phyloP scores from a whole-genome alignment of 805 yeast species.

The Yamadazyma tumulicola region DNA sequence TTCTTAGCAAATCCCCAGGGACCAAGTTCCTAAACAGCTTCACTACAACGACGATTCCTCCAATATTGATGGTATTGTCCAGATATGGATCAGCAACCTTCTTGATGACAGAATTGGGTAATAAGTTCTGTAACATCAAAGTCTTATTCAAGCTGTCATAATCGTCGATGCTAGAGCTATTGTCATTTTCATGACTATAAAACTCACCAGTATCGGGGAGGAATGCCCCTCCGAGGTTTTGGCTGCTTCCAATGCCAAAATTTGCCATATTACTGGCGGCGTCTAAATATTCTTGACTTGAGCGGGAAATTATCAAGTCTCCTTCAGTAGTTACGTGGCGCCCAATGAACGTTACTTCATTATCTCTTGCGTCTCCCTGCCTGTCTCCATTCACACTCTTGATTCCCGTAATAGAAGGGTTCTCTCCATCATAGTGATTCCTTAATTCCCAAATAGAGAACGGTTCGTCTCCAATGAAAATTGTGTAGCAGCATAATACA shows the following conservation, averaged over 20 bases:
- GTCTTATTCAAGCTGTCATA: constrained; percentile 26
- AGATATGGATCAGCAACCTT: constrained; percentile 29
- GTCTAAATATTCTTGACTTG: neutral
- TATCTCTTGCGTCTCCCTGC: too few relatives aligned
- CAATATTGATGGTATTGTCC: constrained; percentile 20
- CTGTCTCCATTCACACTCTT: neutral
- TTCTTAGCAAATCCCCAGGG: constrained; percentile 29
- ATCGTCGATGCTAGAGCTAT: neutral
- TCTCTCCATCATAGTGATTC: too few relatives aligned
- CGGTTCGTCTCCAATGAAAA: too few relatives aligned
- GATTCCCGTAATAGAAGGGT: neutral
- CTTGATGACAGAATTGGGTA: constrained; percentile 16
- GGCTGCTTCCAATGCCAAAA: constrained; percentile 1
- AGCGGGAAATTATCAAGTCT: neutral
- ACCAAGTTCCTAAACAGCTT: constrained; percentile 23
- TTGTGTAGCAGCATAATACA: too few relatives aligned
- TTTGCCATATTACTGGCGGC: neutral
- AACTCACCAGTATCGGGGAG: too few relatives aligned
- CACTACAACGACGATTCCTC: constrained; percentile 32
- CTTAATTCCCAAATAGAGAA: too few relatives aligned
- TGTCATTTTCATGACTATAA: neutral
- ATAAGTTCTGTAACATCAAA: constrained; percentile 22
- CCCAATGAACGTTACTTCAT: neutral
- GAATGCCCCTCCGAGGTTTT: constrained; percentile 2
- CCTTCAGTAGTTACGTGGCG: neutral